Evolutionary conservation across 148 eudicot species (phyloP), one percentile per base, ranked within the genome.

Genomic region (Vaccinium myrtillus): DNA sequence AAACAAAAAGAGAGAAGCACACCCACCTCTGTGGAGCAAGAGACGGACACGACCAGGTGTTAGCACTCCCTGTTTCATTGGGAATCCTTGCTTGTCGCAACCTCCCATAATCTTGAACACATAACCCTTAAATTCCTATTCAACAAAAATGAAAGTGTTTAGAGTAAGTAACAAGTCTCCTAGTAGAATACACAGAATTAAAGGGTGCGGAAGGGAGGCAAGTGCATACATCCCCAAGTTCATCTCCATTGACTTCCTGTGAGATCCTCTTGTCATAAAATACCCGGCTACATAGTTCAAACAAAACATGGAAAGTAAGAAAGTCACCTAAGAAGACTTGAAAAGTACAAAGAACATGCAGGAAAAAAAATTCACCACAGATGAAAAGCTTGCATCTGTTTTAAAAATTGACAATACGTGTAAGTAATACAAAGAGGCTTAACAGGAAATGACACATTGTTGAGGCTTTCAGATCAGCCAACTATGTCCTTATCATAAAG

Each of bases 51-150:
- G 86, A 2, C 86, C 86, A 16, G 82, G 76, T 9, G 86, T 84
- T 49, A 85, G 73, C 77, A 85, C 86, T 80, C 86, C 86, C 78
- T 85, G 86, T 49, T 85, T 85, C 86, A 85, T 85, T 80, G 86
- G 86, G 56, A 85, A 85, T 0, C 86, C 86, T 56, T 85, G 86
- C 77, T 85, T 85, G 86, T 85, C 86, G 80, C 86, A 85, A 19
- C 86, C 86, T 85, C 86, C 86, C 86, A 79, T 85, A 30, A 85
- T 85, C 74, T 85, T 85, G 73, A 85, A 85, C 25, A 85, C 86
- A 25, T 85, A 85, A 32, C 86, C 86, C 78, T 80, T 85, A 8
- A 85, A 85, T 54, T 85, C 86, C 86, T 85, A 19, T 56, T 3
- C 6, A 69, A 53, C 61, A 58, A 1, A 78, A 16, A 27, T 23